Base-by-base conservation (phyloP, 768 basidiomycete species). In the Pleurotus citrinopileatus region DNA sequence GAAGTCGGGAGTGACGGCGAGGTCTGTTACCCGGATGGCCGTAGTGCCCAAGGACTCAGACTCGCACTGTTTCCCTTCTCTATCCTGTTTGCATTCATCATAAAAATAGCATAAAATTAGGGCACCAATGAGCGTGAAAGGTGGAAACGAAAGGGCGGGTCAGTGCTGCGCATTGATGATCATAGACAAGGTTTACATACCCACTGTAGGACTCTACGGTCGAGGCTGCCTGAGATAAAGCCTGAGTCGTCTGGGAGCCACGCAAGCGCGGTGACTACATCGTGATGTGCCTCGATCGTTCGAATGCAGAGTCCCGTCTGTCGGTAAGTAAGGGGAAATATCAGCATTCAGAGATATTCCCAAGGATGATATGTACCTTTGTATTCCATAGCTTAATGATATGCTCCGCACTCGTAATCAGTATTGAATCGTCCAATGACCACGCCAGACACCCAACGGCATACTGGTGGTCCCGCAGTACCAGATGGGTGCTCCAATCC, bases 241-340 rank as follows among this genome's bases (percentile, higher is more conserved):
- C 91, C 93, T 19, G 84, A 83, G 28, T 88, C 88, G 66, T 97
- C 90, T 17, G 93, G 89, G 36, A 94, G 73, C 92, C 94, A 98
- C 26, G 82, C 80, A 29, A 98, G 78, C 1, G 92, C 84, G 15
- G 91, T 91, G 51, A 98, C 91, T 2, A 86, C 85, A 55, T 98
- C 93, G 36, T 73, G 71, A 67, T 98, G 94, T 32, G 80, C 80
- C 9, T 84, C 80, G 17, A 92, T 73, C 0, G 81, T 78, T 55
- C 82, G 76, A 46, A 87, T 71, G 65, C 83, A 85, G 50, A 77
- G 68, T n/a, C 92, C 92, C 32, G 87, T 88, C 92, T 95, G 62
- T 10, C 60, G 40, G 46, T 52, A 44, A 29, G 29, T 53, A 56
- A 36, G 59, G 47, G 56, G 64, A 47, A 53, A 50, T 32, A 48